Evolutionary conservation across 2,329 filamentous ascomycete species (phyloP).

Genomic region (Colletotrichum liaoningense): DNA sequence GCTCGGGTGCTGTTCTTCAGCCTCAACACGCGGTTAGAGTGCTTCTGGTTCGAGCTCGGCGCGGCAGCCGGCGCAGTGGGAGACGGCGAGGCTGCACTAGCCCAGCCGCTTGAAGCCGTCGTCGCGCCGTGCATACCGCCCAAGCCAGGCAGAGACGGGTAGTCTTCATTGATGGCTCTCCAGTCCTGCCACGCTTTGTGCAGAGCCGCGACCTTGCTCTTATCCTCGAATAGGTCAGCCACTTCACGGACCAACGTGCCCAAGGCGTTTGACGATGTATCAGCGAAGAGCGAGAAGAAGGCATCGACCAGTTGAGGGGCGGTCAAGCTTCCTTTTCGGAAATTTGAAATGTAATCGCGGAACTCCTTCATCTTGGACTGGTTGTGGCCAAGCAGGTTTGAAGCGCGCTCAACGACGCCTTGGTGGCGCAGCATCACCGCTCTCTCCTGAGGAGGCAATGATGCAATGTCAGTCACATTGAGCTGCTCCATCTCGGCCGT

Average conservation of each 20-base stretch:
- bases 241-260: conserved; percentile 92
- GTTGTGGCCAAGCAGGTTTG: conserved; percentile 84
- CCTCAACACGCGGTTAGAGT: conserved; percentile 66
- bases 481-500: conserved; percentile 61
- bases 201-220: conserved; percentile 76
- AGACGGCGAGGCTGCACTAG: conserved; percentile 67
- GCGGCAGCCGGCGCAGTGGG: conserved; percentile 55
- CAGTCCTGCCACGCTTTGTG: conserved; percentile 93
- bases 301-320: conserved; percentile 85
- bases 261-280: conserved; percentile 82
- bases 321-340: conserved; percentile 74
- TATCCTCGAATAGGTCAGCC: conserved; percentile 91
- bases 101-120: conserved; percentile 69
- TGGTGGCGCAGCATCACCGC: conserved; percentile 83
- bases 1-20: conserved; percentile 68
- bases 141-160: conserved; percentile 85
- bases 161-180: conserved; percentile 96
- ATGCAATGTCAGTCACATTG: conserved; percentile 60
- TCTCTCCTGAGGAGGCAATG: conserved; percentile 80
- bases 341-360: conserved; percentile 82
- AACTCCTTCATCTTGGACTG: conserved; percentile 80
- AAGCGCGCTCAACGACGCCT: conserved; percentile 87
- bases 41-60: conserved; percentile 57
- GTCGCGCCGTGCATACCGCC: conserved; percentile 74
- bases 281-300: conserved; percentile 85